Percentiles rank a stretch among this genome's conserved stretches.
Evolutionary conservation across 345 rosid genomes (phyloP).

Genomic region (Linum tenue): DNA sequence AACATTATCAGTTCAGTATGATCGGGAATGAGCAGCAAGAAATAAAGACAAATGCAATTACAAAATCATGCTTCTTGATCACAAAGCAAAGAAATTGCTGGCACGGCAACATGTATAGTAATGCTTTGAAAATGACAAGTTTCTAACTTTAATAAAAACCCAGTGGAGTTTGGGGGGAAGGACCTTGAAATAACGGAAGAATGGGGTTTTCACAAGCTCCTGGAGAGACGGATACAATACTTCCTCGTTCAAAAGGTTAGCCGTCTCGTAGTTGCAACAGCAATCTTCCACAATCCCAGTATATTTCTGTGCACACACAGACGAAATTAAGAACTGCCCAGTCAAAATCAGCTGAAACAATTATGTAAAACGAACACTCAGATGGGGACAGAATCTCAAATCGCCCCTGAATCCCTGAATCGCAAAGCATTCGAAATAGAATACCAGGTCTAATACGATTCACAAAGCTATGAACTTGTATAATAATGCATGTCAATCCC

Average conservation of each 20-base stretch:
- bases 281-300: constrained; percentile 81
- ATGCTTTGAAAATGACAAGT: too few species aligned
- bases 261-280: constrained; percentile 90
- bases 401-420: neutral
- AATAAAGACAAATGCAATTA: neutral
- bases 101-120: neutral
- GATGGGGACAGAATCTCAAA: neutral
- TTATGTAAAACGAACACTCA: neutral
- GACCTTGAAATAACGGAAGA: constrained; percentile 89
- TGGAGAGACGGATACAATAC: constrained; percentile 71
- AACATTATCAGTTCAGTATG: neutral
- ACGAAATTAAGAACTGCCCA: constrained; percentile 3
- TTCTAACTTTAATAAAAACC: neutral
- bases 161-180: neutral
- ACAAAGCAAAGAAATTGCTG: neutral
- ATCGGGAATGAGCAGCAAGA: neutral
- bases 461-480: neutral
- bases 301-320: constrained; percentile 31
- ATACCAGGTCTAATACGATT: neutral
- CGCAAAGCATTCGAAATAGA: neutral
- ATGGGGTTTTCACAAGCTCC: constrained; percentile 70
- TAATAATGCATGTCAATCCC: neutral
- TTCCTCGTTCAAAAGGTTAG: constrained; percentile 49
- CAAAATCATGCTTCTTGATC: neutral
- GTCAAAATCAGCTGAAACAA: neutral